phyloP scores from a whole-genome alignment of 2,329 filamentous ascomycete genomes.

The Colletotrichum zoysiae region DNA sequence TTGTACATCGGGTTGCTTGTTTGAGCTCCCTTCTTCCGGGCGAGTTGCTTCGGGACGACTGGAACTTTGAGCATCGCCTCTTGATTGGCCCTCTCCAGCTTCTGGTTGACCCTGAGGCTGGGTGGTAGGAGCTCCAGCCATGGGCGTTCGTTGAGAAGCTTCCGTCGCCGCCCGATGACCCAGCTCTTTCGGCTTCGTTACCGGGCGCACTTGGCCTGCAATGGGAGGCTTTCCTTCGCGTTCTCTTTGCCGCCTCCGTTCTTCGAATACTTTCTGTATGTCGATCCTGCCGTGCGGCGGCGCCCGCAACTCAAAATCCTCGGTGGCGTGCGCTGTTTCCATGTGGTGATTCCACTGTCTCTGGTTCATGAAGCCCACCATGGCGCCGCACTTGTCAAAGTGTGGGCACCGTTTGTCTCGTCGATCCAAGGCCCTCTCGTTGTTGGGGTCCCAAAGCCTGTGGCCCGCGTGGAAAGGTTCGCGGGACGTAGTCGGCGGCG shows the following conservation, averaged over 20 bases:
- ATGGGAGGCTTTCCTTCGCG: conserved; percentile 26
- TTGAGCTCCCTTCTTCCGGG: not conserved
- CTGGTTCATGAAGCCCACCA: conserved; percentile 42
- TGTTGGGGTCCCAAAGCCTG: conserved; percentile 36
- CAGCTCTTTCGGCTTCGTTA: not conserved
- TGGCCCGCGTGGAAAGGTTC: conserved; percentile 38
- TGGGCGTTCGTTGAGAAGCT: not conserved
- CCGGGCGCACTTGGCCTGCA: not conserved
- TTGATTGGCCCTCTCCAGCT: not conserved
- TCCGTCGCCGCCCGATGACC: too few relatives aligned
- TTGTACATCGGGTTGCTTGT: not conserved
- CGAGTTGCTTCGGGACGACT: not conserved
- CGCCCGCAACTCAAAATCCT: conserved; percentile 24
- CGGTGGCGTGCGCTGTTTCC: conserved; percentile 28
- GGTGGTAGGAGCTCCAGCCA: not conserved
- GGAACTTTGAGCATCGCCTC: not conserved
- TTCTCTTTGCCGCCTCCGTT: conserved; percentile 18
- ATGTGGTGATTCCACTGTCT: conserved; percentile 39
- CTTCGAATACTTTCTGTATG: not conserved
- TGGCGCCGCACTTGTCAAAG: conserved; percentile 41
- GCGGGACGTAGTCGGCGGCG: not conserved
- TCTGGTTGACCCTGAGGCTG: not conserved
- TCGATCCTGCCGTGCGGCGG: not conserved
- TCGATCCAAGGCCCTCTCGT: conserved; percentile 34
- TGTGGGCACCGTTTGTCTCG: conserved; percentile 42